Percentiles rank a stretch among this genome's conserved stretches.
Evolutionary conservation across 768 basidiomycete species (phyloP).

Genomic region (Neoboletus magnificus): DNA sequence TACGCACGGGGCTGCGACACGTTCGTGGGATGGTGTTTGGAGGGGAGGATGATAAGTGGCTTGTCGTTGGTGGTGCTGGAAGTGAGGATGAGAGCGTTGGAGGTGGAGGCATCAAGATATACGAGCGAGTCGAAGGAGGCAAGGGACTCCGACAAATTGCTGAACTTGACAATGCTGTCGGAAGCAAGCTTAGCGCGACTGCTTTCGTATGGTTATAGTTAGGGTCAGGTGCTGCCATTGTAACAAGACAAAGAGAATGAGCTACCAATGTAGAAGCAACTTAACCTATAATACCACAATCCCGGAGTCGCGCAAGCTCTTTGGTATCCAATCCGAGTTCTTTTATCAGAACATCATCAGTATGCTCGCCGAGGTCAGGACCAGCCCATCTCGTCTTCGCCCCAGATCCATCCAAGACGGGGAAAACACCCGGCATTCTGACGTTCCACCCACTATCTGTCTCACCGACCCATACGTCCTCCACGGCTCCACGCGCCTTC

Average conservation of each 20-base stretch:
- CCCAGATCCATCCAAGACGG: constrained; percentile 57
- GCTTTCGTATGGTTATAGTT: constrained; percentile 36
- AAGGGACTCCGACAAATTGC: constrained; percentile 53
- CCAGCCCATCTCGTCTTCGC: constrained; percentile 64
- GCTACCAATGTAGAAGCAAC: not conserved
- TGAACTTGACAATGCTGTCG: constrained; percentile 30
- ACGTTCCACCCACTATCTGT: constrained; percentile 51
- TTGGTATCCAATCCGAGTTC: constrained; percentile 41
- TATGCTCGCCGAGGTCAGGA: constrained; percentile 62
- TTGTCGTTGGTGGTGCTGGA: constrained; percentile 59
- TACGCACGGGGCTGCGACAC: constrained; percentile 68
- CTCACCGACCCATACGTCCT: constrained; percentile 52
- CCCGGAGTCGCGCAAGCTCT: constrained; percentile 39
- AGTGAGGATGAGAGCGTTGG: constrained; percentile 50
- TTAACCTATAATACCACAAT: constrained; percentile 27
- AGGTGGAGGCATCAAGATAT: constrained; percentile 69
- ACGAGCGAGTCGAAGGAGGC: constrained; percentile 61
- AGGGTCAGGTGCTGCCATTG: not conserved
- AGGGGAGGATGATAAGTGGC: constrained; percentile 56
- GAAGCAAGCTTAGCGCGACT: constrained; percentile 37
- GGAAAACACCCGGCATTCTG: constrained; percentile 66
- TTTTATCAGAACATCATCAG: constrained; percentile 44
- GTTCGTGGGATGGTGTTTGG: constrained; percentile 67
- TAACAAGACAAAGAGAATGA: not conserved
- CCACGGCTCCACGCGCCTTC: constrained; percentile 51